A percentile compares a stretch with the other conserved stretches of the same genome.
Evolutionary conservation across 495 filamentous ascomycete species (phyloP).

Genomic region (Trichoderma asperelloides): DNA sequence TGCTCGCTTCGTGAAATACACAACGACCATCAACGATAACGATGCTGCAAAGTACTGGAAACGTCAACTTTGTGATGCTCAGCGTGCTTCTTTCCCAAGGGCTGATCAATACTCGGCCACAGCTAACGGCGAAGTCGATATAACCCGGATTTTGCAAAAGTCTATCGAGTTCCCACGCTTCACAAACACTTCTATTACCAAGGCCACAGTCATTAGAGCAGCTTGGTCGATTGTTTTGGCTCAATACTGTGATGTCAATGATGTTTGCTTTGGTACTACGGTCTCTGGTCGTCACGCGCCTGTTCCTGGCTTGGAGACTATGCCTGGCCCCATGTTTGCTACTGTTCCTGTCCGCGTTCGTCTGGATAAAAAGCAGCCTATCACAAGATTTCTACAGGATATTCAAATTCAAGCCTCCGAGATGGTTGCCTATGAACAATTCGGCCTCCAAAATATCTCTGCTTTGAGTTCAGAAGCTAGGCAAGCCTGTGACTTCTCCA

Average conservation of each 20-base stretch:
- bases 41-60: conserved; percentile 11
- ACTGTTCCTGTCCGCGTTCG: conserved; percentile 45
- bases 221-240: conserved; percentile 37
- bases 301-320: conserved; percentile 35
- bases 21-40: not conserved
- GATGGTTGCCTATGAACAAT: conserved; percentile 36
- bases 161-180: not conserved
- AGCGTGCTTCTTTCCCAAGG: conserved; percentile 18
- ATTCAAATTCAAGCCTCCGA: conserved; percentile 27
- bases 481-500: conserved; percentile 31
- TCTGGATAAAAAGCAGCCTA: conserved; percentile 8
- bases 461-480: conserved; percentile 20
- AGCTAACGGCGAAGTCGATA: not conserved
- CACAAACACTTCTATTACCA: conserved; percentile 16
- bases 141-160: conserved; percentile 10
- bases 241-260: conserved; percentile 27
- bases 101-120: not conserved
- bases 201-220: conserved; percentile 35
- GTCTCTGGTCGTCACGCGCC: conserved; percentile 40
- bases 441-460: conserved; percentile 36
- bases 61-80: conserved; percentile 18
- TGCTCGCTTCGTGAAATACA: conserved; percentile 4
- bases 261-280: conserved; percentile 40
- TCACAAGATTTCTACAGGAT: conserved; percentile 13
- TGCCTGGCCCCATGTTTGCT: conserved; percentile 47